Percentiles rank a stretch among this genome's conserved stretches.
These are phyloP conservation scores for Curvularia spicifera DNA, from an alignment of 2,329 filamentous ascomycete species.

Conservation along the genomic window DNA sequence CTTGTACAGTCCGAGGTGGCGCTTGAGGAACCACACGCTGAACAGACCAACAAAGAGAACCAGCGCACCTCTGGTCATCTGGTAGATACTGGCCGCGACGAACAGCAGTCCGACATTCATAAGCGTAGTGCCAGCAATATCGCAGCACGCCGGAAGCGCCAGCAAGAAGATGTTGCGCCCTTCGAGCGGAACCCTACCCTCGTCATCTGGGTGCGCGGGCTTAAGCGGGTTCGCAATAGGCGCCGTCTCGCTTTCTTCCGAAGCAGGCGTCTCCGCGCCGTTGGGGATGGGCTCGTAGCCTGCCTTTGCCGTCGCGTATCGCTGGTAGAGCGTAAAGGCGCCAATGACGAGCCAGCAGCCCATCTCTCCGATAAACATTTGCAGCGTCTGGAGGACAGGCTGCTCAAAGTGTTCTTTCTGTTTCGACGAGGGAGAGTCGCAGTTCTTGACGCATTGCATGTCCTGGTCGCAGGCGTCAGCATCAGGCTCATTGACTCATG, in stretches of 20 bases:
- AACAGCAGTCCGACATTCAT: conserved; percentile 97
- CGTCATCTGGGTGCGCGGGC: conserved; percentile 55
- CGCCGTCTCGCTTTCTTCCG: conserved; percentile 54
- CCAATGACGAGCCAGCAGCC: conserved; percentile 94
- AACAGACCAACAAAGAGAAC: conserved; percentile 96
- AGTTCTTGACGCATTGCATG: conserved; percentile 95
- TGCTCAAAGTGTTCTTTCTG: conserved; percentile 83
- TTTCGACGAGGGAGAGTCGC: conserved; percentile 70
- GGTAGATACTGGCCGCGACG: conserved; percentile 94
- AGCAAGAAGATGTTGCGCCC: conserved; percentile 77
- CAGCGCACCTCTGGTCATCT: conserved; percentile 95
- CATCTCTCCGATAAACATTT: conserved; percentile 98
- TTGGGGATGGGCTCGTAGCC: conserved; percentile 72
- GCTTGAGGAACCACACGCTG: conserved; percentile 86
- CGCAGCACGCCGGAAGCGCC: conserved; percentile 86
- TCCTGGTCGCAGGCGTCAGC: conserved; percentile 63
- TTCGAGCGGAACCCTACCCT: conserved; percentile 65
- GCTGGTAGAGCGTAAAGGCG: conserved; percentile 69
- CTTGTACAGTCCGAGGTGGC: conserved; percentile 83
- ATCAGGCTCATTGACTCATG: background rate
- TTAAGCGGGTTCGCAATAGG: conserved; percentile 61
- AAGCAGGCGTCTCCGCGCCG: conserved; percentile 45
- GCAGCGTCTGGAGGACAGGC: conserved; percentile 91
- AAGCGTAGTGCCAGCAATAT: conserved; percentile 92
- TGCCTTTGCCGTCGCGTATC: conserved; percentile 56